Conservation (phyloP, 225 moss, liverwort and hornwort species). For the Bryoerythrophyllum caledonicum region DNA sequence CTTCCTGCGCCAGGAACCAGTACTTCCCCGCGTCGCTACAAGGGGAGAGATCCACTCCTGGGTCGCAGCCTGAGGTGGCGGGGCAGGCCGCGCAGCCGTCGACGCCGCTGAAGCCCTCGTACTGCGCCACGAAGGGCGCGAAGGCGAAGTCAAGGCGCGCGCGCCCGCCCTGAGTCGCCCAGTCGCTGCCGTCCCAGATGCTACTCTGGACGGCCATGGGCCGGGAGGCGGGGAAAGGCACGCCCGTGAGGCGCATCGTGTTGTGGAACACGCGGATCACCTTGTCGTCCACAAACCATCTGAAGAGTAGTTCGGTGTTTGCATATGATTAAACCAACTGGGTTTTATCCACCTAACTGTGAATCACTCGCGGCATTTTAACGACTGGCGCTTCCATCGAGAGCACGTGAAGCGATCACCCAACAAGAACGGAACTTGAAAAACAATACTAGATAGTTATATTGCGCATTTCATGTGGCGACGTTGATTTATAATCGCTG, state of each 20-base stretch:
- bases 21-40: conserved; percentile 14
- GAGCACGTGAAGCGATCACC: too few species aligned
- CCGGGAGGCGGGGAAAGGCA: conserved; percentile 32
- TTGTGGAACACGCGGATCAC: conserved; percentile 55
- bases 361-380: too few species aligned
- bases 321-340: too few species aligned
- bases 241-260: conserved; percentile 20
- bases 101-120: conserved; percentile 40
- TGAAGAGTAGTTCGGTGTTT: not conserved
- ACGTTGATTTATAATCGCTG: too few species aligned
- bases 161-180: conserved; percentile 52
- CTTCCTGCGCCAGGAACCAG: conserved; percentile 31
- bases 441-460: too few species aligned
- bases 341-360: too few species aligned
- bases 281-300: conserved; percentile 51
- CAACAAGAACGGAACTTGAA: too few species aligned
- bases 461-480: too few species aligned
- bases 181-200: conserved; percentile 55
- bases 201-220: conserved; percentile 51
- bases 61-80: conserved; percentile 27
- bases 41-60: not conserved
- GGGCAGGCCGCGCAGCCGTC: conserved; percentile 36
- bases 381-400: too few species aligned
- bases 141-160: conserved; percentile 39
- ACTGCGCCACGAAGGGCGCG: conserved; percentile 38